A percentile compares a stretch with the other conserved stretches of the same genome.
Evolutionary conservation across 2,329 filamentous ascomycete species (phyloP).

Genomic region (Chrysosporium queenslandicum): DNA sequence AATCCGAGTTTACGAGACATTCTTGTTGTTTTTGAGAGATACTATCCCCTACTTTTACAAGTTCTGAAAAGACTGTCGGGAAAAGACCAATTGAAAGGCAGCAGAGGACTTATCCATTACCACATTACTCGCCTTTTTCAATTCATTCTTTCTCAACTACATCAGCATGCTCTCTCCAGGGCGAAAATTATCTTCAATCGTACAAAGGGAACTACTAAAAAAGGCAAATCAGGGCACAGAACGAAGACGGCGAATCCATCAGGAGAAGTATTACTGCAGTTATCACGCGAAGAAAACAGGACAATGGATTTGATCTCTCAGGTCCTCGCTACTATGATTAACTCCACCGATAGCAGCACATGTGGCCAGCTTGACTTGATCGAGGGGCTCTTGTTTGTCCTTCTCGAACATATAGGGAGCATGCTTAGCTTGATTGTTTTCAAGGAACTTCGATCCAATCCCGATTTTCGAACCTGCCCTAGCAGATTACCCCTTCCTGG

Average conservation of each 20-base stretch:
- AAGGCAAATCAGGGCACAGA: conserved; percentile 17
- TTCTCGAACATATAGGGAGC: conserved; percentile 33
- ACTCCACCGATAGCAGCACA: conserved; percentile 23
- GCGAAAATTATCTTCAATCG: conserved; percentile 1
- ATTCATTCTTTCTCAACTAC: conserved; percentile 22
- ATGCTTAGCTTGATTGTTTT: conserved; percentile 35
- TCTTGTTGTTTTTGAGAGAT: conserved; percentile 20
- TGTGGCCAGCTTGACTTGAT: conserved; percentile 28
- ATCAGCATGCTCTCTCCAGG: conserved; percentile 21
- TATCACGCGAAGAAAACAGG: conserved; percentile 15
- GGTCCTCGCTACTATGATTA: conserved; percentile 26
- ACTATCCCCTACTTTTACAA: conserved; percentile 23
- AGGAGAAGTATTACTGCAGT: not conserved
- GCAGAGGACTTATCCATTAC: conserved; percentile 25
- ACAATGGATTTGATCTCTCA: conserved; percentile 19
- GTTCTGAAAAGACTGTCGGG: conserved; percentile 23
- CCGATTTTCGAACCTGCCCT: conserved; percentile 21
- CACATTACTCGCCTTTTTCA: conserved; percentile 30
- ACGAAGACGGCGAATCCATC: conserved; percentile 11
- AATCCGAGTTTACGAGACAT: conserved; percentile 18
- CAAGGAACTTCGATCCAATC: conserved; percentile 24
- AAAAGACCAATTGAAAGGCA: conserved; percentile 12
- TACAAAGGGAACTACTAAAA: conserved; percentile 8
- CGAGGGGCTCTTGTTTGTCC: conserved; percentile 34
- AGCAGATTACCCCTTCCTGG: conserved; percentile 25